Conservation (phyloP, 192 early-diverging fungal genomes). For the Cladochytrium replicatum region DNA sequence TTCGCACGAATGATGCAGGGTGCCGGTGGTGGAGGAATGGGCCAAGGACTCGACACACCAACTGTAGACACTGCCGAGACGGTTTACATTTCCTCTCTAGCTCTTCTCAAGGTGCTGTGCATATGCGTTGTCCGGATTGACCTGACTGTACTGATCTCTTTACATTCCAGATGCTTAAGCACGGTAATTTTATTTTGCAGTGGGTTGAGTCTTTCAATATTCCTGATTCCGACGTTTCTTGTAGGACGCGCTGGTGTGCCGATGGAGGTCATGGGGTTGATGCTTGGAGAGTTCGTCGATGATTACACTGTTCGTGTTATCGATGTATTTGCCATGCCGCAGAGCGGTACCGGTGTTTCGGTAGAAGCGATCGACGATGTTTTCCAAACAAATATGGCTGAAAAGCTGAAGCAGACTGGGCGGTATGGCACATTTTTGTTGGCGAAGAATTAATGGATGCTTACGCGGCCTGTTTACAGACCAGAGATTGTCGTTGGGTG, state of each 20-base stretch:
- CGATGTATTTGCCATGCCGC: constrained; percentile 99
- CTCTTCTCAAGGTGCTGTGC: constrained; percentile 74
- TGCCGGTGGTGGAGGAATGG: not conserved
- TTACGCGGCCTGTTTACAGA: constrained; percentile 45
- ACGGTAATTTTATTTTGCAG: constrained; percentile 43
- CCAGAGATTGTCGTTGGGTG: constrained; percentile 99
- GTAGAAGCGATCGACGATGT: constrained; percentile 99
- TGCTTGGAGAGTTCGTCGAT: constrained; percentile 99
- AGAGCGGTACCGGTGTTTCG: constrained; percentile 96
- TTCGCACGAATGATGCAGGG: too few relatives aligned
- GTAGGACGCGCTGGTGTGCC: constrained; percentile 91
- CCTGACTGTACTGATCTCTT: not conserved
- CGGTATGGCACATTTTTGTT: constrained; percentile 39
- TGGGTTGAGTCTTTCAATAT: not conserved
- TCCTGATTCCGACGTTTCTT: constrained; percentile 16
- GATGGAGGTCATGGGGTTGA: constrained; percentile 99
- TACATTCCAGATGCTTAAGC: constrained; percentile 68
- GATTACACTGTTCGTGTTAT: constrained; percentile 99
- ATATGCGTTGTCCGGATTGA: not conserved
- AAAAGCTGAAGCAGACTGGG: constrained; percentile 99
- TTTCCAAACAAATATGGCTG: constrained; percentile 99
- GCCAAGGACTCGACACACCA: constrained; percentile 60
- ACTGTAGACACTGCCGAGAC: constrained; percentile 98
- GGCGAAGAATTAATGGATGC: not conserved
- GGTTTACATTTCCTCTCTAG: constrained; percentile 98